Evolutionary conservation across 768 basidiomycete species (phyloP).

Genomic region (Botryobasidium botryosum): DNA sequence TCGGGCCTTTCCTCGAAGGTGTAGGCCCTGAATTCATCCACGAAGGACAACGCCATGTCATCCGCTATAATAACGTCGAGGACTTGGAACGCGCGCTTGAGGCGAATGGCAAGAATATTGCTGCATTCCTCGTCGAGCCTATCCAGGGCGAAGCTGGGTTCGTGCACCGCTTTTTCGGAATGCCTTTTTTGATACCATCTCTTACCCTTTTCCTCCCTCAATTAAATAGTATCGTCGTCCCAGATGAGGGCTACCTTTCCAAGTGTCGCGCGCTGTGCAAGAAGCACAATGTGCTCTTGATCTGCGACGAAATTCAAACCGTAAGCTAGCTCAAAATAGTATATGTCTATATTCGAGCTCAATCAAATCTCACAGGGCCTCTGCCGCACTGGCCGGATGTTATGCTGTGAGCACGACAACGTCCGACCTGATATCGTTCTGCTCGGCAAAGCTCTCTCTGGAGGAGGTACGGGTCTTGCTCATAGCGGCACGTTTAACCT

Average conservation of each 20-base stretch:
- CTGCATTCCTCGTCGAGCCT: slow-evolving; percentile 91
- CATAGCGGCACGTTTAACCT: background rate
- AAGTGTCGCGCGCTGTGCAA: slow-evolving; percentile 71
- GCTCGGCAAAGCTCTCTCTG: slow-evolving; percentile 91
- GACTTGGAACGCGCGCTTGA: slow-evolving; percentile 75
- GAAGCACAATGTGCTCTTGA: slow-evolving; percentile 84
- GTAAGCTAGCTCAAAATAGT: slow-evolving; percentile 23
- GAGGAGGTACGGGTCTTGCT: slow-evolving; percentile 47
- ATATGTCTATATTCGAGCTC: slow-evolving; percentile 3
- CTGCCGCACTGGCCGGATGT: slow-evolving; percentile 85
- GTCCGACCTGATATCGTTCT: slow-evolving; percentile 84
- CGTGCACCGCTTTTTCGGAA: slow-evolving; percentile 17
- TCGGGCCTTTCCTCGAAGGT: slow-evolving; percentile 76
- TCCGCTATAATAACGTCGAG: slow-evolving; percentile 68
- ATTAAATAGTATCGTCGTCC: slow-evolving; percentile 65
- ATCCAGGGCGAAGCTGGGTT: slow-evolving; percentile 99
- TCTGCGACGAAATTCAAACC: slow-evolving; percentile 97
- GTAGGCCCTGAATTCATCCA: slow-evolving; percentile 70
- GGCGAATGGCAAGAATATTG: slow-evolving; percentile 62
- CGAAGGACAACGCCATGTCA: slow-evolving; percentile 31
- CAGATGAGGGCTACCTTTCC: slow-evolving; percentile 69
- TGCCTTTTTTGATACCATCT: background rate
- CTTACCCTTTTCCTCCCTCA: slow-evolving; percentile 1
- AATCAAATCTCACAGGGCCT: slow-evolving; percentile 39
- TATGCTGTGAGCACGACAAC: slow-evolving; percentile 74